These are phyloP conservation scores for Pistacia integerrima DNA, from an alignment of 345 rosid genomes.

Conservation along the genomic window DNA sequence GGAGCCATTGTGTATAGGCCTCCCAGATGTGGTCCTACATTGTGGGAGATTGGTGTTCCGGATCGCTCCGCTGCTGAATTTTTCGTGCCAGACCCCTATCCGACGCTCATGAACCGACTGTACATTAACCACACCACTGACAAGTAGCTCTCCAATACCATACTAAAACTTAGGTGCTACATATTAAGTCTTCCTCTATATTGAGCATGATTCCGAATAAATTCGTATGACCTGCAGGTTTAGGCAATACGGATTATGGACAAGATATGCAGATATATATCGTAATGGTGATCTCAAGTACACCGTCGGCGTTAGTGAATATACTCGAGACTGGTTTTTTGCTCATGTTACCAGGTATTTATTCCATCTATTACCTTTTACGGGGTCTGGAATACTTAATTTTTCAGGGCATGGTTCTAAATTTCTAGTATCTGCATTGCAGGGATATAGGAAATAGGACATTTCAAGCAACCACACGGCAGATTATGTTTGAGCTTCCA, in stretches of 20 bases:
- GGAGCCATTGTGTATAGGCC: constrained; percentile 58
- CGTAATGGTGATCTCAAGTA: constrained; percentile 54
- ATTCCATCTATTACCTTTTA: not conserved
- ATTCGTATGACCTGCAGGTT: constrained; percentile 35
- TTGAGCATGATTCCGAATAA: not conserved
- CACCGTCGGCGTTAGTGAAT: constrained; percentile 44
- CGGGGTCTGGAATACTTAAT: not conserved
- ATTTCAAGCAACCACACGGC: constrained; percentile 63
- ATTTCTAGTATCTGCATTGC: constrained; percentile 9
- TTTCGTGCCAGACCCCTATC: constrained; percentile 62
- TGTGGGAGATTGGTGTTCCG: constrained; percentile 88
- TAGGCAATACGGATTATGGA: constrained; percentile 88
- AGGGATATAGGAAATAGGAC: constrained; percentile 43
- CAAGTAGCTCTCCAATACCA: constrained; percentile 32
- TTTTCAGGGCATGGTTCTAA: not conserved
- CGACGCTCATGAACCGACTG: constrained; percentile 46
- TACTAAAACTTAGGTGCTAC: constrained; percentile 9
- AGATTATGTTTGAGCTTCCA: constrained; percentile 47
- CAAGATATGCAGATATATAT: constrained; percentile 58
- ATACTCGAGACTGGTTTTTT: constrained; percentile 68
- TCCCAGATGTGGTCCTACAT: constrained; percentile 73
- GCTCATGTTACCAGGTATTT: constrained; percentile 72
- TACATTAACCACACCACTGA: constrained; percentile 18
- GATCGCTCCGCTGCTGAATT: constrained; percentile 77
- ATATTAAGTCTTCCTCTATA: not conserved